Conservation (phyloP, 371 early-diverging fungal genomes). For the Apophysomyces trapeziformis region DNA sequence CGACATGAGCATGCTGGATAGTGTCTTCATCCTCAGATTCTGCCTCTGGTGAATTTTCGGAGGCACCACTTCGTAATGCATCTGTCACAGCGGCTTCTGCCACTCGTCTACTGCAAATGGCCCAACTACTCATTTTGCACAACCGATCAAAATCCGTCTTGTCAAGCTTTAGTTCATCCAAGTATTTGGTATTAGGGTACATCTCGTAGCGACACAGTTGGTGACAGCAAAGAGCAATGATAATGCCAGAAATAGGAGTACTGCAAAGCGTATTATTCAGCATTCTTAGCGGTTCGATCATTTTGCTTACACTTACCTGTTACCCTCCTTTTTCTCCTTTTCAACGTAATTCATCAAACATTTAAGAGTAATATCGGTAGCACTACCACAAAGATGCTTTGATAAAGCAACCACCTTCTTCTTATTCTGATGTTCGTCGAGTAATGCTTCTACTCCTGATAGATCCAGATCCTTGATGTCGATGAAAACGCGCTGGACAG, state of each 20-base stretch:
- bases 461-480: constrained; percentile 87
- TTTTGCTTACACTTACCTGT: constrained; percentile 27
- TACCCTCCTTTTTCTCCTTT: constrained; percentile 34
- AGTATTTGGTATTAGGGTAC: constrained; percentile 71
- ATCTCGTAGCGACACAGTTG: constrained; percentile 81
- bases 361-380: constrained; percentile 86
- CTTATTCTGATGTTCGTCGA: constrained; percentile 30
- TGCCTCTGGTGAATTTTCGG: constrained; percentile 5
- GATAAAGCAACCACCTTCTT: constrained; percentile 74
- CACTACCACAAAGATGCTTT: constrained; percentile 94
- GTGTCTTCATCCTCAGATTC: constrained; percentile 25
- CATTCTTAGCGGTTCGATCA: background rate
- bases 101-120: constrained; percentile 56
- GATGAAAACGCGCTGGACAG: constrained; percentile 68
- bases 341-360: constrained; percentile 69
- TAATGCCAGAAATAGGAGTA: constrained; percentile 67
- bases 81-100: constrained; percentile 19
- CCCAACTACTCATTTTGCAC: constrained; percentile 77
- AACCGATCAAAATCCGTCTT: constrained; percentile 62
- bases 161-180: constrained; percentile 55
- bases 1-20: constrained; percentile 49
- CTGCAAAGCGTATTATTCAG: constrained; percentile 15
- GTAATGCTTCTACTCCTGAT: constrained; percentile 45
- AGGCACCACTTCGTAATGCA: constrained; percentile 13
- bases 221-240: constrained; percentile 93